A percentile compares a stretch with the other conserved stretches of the same genome.
Evolutionary conservation across 441 rosid species (phyloP).

Genomic region (Populus hybrid): DNA sequence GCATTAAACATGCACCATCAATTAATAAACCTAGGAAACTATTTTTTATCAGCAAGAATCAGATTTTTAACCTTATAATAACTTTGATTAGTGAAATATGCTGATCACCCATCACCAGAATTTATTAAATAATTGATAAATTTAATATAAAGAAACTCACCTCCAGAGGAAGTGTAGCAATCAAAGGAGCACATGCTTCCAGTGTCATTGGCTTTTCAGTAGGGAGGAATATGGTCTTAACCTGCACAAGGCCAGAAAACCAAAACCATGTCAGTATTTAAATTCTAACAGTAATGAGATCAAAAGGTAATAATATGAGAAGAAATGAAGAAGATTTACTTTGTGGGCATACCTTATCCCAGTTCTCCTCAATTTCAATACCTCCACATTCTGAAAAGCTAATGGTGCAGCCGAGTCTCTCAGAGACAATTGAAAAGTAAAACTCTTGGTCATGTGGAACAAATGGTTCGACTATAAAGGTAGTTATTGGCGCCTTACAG

Average conservation of each 20-base stretch:
- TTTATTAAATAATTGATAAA: neutral
- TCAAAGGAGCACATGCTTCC: slow-evolving; percentile 78
- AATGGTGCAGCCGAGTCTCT: slow-evolving; percentile 73
- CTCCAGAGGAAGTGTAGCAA: slow-evolving; percentile 93
- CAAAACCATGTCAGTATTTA: neutral
- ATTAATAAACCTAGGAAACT: neutral
- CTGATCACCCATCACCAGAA: neutral
- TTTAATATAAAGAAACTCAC: slow-evolving; percentile 27
- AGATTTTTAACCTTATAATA: neutral
- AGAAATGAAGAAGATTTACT: neutral
- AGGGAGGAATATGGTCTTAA: slow-evolving; percentile 66
- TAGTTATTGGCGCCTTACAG: slow-evolving; percentile 81
- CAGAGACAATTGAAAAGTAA: slow-evolving; percentile 69
- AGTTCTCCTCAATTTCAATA: slow-evolving; percentile 87
- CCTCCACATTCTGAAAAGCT: slow-evolving; percentile 92
- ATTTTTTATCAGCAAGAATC: neutral
- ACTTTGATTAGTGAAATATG: neutral
- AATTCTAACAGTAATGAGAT: neutral
- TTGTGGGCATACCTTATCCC: slow-evolving; percentile 60
- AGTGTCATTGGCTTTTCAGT: slow-evolving; percentile 54
- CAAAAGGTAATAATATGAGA: slow-evolving; percentile 6
- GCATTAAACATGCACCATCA: neutral
- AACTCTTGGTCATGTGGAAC: slow-evolving; percentile 78
- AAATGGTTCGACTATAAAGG: slow-evolving; percentile 84
- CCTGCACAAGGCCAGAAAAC: slow-evolving; percentile 39